Percentiles rank a stretch among this genome's conserved stretches.
phyloP scores from a whole-genome alignment of 2,329 filamentous ascomycete genomes.

The Chrysoporthe cubensis region DNA sequence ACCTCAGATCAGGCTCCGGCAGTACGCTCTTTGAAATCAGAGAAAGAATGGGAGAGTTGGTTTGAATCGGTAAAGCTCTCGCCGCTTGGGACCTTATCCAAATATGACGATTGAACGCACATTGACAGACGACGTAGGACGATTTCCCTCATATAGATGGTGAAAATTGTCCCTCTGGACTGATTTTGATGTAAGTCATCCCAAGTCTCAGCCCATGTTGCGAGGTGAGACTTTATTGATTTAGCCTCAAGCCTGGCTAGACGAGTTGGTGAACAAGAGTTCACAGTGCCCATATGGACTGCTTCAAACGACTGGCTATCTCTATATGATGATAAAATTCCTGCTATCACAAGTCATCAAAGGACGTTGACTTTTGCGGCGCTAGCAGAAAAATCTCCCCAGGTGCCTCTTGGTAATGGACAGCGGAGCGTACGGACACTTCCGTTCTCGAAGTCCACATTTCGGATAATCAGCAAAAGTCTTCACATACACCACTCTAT shows the following conservation, averaged over 20 bases:
- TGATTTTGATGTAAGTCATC: constrained; percentile 18
- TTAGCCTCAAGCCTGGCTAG: constrained; percentile 12
- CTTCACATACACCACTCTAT: constrained; percentile 34
- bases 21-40: constrained; percentile 16
- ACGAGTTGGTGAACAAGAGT: constrained; percentile 11
- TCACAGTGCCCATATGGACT: constrained; percentile 3
- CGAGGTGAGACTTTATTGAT: not conserved
- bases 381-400: not conserved
- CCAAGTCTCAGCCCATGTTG: not conserved
- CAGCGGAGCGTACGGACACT: constrained; percentile 28
- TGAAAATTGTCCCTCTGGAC: not conserved
- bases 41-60: constrained; percentile 19
- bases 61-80: constrained; percentile 14
- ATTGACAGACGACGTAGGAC: not conserved
- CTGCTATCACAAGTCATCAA: not conserved
- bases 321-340: not conserved
- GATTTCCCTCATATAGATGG: not conserved
- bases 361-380: not conserved
- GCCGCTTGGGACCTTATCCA: not conserved
- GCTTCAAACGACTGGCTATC: constrained; percentile 16
- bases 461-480: constrained; percentile 27
- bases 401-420: not conserved
- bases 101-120: not conserved
- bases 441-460: constrained; percentile 31
- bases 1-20: not conserved